These are phyloP conservation scores for Protea cynaroides DNA, from an alignment of 164 flowering plant genomes.

Conservation along the genomic window DNA sequence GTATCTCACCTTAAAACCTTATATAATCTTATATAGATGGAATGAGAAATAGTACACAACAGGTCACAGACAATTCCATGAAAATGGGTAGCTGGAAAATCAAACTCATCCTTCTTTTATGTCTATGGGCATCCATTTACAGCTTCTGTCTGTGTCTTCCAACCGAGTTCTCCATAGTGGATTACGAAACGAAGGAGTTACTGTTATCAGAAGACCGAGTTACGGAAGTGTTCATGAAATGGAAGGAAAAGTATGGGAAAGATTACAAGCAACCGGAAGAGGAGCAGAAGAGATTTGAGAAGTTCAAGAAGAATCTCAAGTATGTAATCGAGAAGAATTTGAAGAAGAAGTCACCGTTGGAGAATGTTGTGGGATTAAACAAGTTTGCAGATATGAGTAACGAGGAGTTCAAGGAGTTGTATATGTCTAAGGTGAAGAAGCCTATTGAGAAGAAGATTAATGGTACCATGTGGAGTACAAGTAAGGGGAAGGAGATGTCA, in stretches of 20 bases:
- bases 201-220: constrained; percentile 31
- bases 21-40: neutral
- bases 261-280: constrained; percentile 45
- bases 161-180: constrained; percentile 38
- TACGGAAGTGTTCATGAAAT: constrained; percentile 36
- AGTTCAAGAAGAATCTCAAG: constrained; percentile 39
- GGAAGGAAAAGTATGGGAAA: constrained; percentile 50
- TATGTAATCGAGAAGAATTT: constrained; percentile 39
- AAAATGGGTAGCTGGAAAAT: constrained; percentile 24
- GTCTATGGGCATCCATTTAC: constrained; percentile 18
- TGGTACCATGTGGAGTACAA: neutral
- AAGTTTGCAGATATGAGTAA: constrained; percentile 74
- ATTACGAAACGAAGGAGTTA: constrained; percentile 15
- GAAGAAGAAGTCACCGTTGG: constrained; percentile 4
- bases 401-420: constrained; percentile 43
- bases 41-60: neutral
- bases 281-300: constrained; percentile 33
- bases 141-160: constrained; percentile 24
- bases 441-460: constrained; percentile 22
- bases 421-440: constrained; percentile 36
- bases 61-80: neutral
- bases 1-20: neutral
- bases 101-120: constrained; percentile 17
- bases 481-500: constrained; percentile 2
- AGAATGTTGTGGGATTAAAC: constrained; percentile 51